A percentile compares a stretch with the other conserved stretches of the same genome.
These are phyloP conservation scores for Neodidymelliopsis sp. DNA, from an alignment of 2,329 filamentous ascomycete genomes.

Conservation along the genomic window DNA sequence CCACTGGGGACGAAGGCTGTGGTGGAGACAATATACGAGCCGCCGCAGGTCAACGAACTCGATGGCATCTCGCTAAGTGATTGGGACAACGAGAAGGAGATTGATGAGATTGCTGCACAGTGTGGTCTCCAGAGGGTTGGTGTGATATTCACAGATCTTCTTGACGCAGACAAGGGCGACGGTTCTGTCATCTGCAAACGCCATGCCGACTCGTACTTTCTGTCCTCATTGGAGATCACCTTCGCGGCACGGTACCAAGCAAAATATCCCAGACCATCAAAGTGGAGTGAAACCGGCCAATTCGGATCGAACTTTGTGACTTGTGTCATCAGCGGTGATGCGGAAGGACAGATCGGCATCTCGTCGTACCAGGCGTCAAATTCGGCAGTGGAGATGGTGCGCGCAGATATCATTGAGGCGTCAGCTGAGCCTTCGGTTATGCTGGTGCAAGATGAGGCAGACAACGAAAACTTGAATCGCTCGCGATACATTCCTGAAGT, in stretches of 20 bases:
- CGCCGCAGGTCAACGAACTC: conserved; percentile 85
- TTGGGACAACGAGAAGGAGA: conserved; percentile 83
- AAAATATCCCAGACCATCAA: conserved; percentile 85
- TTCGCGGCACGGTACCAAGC: conserved; percentile 90
- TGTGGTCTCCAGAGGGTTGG: conserved; percentile 91
- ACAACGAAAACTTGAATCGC: conserved; percentile 74
- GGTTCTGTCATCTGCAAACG: conserved; percentile 93
- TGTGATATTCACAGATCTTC: conserved; percentile 91
- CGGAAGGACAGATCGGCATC: conserved; percentile 85
- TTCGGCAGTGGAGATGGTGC: conserved; percentile 94
- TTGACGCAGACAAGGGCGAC: conserved; percentile 81
- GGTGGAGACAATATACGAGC: conserved; percentile 96
- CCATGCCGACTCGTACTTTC: conserved; percentile 92
- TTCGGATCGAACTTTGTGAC: conserved; percentile 98
- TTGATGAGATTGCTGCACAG: conserved; percentile 79
- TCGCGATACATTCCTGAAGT: conserved; percentile 95
- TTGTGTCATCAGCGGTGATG: conserved; percentile 92
- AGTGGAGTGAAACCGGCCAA: conserved; percentile 93
- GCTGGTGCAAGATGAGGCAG: conserved; percentile 92
- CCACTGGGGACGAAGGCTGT: conserved; percentile 94
- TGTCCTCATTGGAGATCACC: conserved; percentile 89
- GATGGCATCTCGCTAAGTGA: conserved; percentile 86
- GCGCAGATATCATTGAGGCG: conserved; percentile 92
- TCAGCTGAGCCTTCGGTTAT: conserved; percentile 92
- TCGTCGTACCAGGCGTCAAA: conserved; percentile 95